A percentile compares a stretch with the other conserved stretches of the same genome.
Conservation (phyloP, 257 asterid genomes). For the Solanum pinnatisectum region DNA sequence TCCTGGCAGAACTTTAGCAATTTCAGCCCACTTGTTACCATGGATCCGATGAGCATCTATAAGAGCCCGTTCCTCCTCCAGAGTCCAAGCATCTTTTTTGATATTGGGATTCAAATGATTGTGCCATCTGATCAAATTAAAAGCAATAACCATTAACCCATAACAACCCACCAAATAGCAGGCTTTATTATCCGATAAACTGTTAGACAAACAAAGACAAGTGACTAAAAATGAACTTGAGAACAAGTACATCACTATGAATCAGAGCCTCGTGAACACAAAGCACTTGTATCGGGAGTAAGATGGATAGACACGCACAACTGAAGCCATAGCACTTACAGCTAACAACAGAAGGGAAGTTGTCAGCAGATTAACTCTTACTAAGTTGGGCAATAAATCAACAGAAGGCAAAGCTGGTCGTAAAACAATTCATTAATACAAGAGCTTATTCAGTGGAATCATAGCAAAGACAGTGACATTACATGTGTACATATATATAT, state of each 20-base stretch:
- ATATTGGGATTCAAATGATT: slow-evolving; percentile 95
- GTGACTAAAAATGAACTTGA: neutral
- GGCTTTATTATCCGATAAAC: neutral
- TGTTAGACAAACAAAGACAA: neutral
- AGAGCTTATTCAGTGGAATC: neutral
- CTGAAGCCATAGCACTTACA: neutral
- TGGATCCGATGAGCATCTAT: slow-evolving; percentile 73
- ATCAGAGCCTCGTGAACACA: neutral
- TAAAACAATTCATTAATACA: neutral
- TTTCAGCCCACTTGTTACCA: slow-evolving; percentile 99
- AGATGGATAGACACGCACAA: neutral
- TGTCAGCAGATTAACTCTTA: neutral
- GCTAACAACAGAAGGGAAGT: neutral
- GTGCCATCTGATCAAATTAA: slow-evolving; percentile 74
- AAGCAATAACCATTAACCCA: neutral
- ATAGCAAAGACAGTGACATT: neutral
- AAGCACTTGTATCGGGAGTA: neutral
- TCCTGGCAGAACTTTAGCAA: slow-evolving; percentile 95
- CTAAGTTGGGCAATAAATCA: neutral
- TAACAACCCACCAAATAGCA: neutral
- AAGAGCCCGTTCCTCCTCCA: slow-evolving; percentile 88
- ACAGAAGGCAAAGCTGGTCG: neutral
- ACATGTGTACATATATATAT: neutral
- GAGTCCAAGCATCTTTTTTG: slow-evolving; percentile 92
- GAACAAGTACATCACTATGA: neutral